Conservation (phyloP, 192 early-diverging fungal species). For the Pilobolus umbonatus region DNA sequence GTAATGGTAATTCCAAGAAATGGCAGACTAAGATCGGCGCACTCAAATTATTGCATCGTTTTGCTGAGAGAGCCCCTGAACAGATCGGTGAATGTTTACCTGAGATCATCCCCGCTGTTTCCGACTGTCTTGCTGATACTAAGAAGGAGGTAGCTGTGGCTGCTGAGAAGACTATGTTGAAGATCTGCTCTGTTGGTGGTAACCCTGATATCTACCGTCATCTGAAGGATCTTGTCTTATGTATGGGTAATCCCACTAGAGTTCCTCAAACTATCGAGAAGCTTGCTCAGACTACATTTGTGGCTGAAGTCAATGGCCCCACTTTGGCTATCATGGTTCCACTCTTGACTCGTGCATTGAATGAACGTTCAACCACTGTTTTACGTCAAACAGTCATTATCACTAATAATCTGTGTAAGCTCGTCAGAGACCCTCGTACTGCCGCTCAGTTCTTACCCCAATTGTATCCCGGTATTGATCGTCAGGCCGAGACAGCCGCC, state of each 20-base stretch:
- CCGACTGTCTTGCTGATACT: slow-evolving; percentile 68
- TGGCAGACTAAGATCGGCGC: slow-evolving; percentile 72
- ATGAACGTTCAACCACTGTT: slow-evolving; percentile 60
- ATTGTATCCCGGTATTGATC: slow-evolving; percentile 68
- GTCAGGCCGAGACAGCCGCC: slow-evolving; percentile 64
- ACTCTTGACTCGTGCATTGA: slow-evolving; percentile 60
- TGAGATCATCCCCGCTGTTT: slow-evolving; percentile 66
- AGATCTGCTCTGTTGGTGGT: slow-evolving; percentile 64
- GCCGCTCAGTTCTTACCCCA: slow-evolving; percentile 73
- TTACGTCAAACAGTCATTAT: slow-evolving; percentile 72
- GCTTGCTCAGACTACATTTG: slow-evolving; percentile 64
- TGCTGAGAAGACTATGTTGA: slow-evolving; percentile 62
- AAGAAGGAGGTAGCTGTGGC: slow-evolving; percentile 59
- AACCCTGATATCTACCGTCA: slow-evolving; percentile 72
- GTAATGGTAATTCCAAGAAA: slow-evolving; percentile 59
- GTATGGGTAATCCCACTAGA: slow-evolving; percentile 73
- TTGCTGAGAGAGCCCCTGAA: slow-evolving; percentile 40
- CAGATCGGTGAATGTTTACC: slow-evolving; percentile 47
- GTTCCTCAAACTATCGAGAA: slow-evolving; percentile 72
- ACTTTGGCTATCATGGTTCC: slow-evolving; percentile 78
- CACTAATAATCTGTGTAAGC: slow-evolving; percentile 82
- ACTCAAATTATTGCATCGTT: slow-evolving; percentile 37
- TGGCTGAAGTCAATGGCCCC: slow-evolving; percentile 70
- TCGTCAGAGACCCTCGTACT: slow-evolving; percentile 77
- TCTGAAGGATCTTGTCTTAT: slow-evolving; percentile 64